Evolutionary conservation across 2,329 filamentous ascomycete genomes (phyloP).

Genomic region (Stemphylium lycopersici): DNA sequence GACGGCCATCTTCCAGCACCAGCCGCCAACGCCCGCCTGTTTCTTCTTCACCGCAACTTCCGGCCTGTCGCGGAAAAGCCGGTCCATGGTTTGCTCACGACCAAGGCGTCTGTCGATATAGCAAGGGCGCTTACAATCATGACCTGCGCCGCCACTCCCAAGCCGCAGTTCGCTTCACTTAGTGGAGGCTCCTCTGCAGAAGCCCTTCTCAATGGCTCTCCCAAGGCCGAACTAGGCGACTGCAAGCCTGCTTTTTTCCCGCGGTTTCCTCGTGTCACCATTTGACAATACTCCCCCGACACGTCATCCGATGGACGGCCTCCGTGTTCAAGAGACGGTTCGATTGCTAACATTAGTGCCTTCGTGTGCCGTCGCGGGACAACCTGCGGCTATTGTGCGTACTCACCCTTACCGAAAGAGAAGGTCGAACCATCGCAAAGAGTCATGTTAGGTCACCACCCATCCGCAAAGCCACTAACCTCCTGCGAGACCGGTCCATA

Average conservation of each 20-base stretch:
- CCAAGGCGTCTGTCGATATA: neutral
- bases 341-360: neutral
- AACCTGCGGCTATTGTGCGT: neutral
- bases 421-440: neutral
- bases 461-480: neutral
- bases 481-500: neutral
- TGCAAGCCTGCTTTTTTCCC: neutral
- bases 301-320: neutral
- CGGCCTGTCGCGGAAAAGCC: neutral
- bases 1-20: conserved; percentile 1
- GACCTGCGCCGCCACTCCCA: conserved; percentile 4
- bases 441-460: conserved; percentile 1
- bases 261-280: neutral
- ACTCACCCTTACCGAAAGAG: neutral
- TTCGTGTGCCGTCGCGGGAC: neutral
- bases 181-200: conserved; percentile 1
- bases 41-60: conserved; percentile 9
- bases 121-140: conserved; percentile 2
- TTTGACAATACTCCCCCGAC: neutral
- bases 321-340: neutral
- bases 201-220: conserved; percentile 1
- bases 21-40: neutral
- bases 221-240: neutral
- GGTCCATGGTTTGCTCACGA: neutral
- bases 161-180: conserved; percentile 3